Evolutionary conservation across 2,329 filamentous ascomycete genomes (phyloP), one percentile per base, ranked within the genome.

Genomic region (Sarocladiaceae sp.): DNA sequence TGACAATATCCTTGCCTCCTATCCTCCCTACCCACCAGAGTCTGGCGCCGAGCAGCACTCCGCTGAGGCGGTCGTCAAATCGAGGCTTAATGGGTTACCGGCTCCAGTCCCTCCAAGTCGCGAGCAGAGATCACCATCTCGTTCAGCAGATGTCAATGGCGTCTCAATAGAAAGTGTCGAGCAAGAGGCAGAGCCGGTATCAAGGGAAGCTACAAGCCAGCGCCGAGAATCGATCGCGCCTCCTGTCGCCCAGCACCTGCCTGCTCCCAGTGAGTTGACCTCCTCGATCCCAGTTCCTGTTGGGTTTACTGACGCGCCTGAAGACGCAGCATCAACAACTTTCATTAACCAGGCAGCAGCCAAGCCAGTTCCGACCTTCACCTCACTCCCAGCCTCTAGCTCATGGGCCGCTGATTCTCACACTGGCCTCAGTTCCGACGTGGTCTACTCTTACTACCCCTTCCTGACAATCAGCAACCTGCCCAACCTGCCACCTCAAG

Each of bases 391-490:
- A 33, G 29, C 40, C 6, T 21, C 21, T 21, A 44, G 13, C 23
- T 20, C 16, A 50, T 62, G 57, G 55, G 46, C 51, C 3, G 55
- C 51, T 16, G 58, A 61, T 11, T 56, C 58, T 23, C 57, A 53
- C 24, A 50, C 55, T 4, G 46, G 50, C 3, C 45, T 57, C 18
- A 58, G 54, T 34, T 52, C 60, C 5, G 58, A 64, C 24, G 54
- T 70, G 20, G 65, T 62, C 1, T 71, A 72, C 52, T 65, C 61
- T 0, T 65, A 67, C 46, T 70, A 67, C 48, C 67, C 69, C 1
- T 69, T 69, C 42, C 52, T 70, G 7, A 58, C 56, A 19, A 54
- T 71, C 35, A 59, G 58, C 48, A 54, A 54, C 42, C 33, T 56
- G 4, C 47, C 50, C 29, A 62, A 61, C 43, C 62, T 69, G 39